Conservation (phyloP, 2,329 filamentous ascomycete genomes). For the Hypoxylon sp. region DNA sequence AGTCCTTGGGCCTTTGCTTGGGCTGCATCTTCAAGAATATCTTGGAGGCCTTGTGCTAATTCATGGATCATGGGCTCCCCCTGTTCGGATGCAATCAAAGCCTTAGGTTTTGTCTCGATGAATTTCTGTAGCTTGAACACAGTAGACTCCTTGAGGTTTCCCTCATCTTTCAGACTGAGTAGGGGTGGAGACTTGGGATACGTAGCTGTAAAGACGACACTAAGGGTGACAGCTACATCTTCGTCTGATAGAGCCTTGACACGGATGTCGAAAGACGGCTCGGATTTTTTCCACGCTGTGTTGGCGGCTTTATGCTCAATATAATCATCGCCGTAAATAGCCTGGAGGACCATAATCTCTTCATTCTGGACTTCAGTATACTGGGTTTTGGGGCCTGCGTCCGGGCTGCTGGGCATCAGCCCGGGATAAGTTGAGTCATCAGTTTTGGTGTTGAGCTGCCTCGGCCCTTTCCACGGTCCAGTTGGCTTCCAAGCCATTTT, state of each 20-base stretch:
- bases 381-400: constrained; percentile 66
- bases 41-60: constrained; percentile 78
- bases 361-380: constrained; percentile 90
- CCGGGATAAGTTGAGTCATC: constrained; percentile 68
- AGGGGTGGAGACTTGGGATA: constrained; percentile 89
- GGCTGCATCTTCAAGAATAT: constrained; percentile 89
- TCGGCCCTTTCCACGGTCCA: constrained; percentile 65
- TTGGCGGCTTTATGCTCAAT: constrained; percentile 78
- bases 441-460: constrained; percentile 58
- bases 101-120: constrained; percentile 70
- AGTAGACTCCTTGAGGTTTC: constrained; percentile 77
- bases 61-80: constrained; percentile 73
- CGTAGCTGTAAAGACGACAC: constrained; percentile 86
- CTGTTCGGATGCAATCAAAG: constrained; percentile 67
- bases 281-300: constrained; percentile 91
- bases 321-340: constrained; percentile 93
- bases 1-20: constrained; percentile 80
- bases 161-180: constrained; percentile 76
- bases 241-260: constrained; percentile 81
- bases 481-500: constrained; percentile 69
- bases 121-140: constrained; percentile 78
- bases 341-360: constrained; percentile 86
- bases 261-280: constrained; percentile 85
- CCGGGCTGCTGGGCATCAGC: constrained; percentile 62
- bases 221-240: constrained; percentile 79